Conservation (phyloP, 768 basidiomycete species). For the Multifurca ochricompacta region DNA sequence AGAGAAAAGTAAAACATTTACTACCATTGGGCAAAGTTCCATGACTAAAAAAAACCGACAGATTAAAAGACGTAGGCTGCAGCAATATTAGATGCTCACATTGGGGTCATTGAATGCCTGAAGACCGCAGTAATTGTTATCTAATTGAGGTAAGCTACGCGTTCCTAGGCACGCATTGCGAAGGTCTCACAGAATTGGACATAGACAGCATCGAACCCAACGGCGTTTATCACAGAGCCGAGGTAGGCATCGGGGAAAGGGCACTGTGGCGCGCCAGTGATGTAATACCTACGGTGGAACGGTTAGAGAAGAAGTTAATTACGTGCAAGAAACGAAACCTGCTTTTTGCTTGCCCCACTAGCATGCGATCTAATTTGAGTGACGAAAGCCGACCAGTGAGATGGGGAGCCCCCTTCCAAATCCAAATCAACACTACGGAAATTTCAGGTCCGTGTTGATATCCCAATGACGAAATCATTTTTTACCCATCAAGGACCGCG, state of each 20-base stretch:
- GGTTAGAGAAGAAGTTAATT: background rate
- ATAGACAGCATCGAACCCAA: slow-evolving; percentile 64
- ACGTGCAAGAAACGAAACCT: slow-evolving; percentile 13
- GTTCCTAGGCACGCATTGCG: background rate
- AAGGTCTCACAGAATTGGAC: slow-evolving; percentile 53
- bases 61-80: background rate
- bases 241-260: slow-evolving; percentile 62
- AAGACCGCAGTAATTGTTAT: slow-evolving; percentile 56
- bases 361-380: slow-evolving; percentile 47
- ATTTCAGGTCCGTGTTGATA: background rate
- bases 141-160: slow-evolving; percentile 14
- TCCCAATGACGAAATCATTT: background rate
- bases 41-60: slow-evolving; percentile 31
- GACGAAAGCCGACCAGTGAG: slow-evolving; percentile 31
- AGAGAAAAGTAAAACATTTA: background rate
- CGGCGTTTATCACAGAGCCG: slow-evolving; percentile 50
- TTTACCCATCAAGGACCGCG: slow-evolving; percentile 68
- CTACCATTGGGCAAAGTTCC: slow-evolving; percentile 50
- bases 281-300: slow-evolving; percentile 43
- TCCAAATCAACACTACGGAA: slow-evolving; percentile 50
- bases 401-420: slow-evolving; percentile 54
- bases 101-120: slow-evolving; percentile 38
- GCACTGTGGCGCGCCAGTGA: slow-evolving; percentile 61
- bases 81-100: slow-evolving; percentile 24
- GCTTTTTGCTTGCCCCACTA: slow-evolving; percentile 47